A percentile compares a stretch with the other conserved stretches of the same genome.
These are phyloP conservation scores for Roridomyces roridus DNA, from an alignment of 768 basidiomycete genomes.

Conservation along the genomic window DNA sequence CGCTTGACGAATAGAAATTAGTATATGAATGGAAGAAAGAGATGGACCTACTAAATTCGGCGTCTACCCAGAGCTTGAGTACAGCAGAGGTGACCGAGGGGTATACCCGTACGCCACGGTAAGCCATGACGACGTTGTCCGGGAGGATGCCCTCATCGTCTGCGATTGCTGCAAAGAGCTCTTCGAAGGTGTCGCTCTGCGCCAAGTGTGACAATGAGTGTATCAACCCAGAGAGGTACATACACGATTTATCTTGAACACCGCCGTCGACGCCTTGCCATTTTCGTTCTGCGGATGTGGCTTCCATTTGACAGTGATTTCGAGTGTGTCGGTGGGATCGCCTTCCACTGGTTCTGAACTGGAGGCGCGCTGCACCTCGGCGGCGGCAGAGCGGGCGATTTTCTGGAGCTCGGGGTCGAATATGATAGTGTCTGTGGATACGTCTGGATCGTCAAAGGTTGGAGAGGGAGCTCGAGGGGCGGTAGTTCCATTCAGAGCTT, in stretches of 20 bases:
- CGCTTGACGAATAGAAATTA: slow-evolving; percentile 43
- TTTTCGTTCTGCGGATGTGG: slow-evolving; percentile 62
- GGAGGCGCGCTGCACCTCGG: slow-evolving; percentile 31
- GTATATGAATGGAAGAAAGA: slow-evolving; percentile 35
- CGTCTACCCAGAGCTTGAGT: slow-evolving; percentile 71
- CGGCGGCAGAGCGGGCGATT: slow-evolving; percentile 52
- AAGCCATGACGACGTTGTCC: slow-evolving; percentile 63
- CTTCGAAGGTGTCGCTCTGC: slow-evolving; percentile 70
- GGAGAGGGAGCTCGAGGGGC: slow-evolving; percentile 55
- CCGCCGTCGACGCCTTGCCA: slow-evolving; percentile 48
- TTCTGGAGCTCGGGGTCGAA: slow-evolving; percentile 68
- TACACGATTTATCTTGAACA: slow-evolving; percentile 67
- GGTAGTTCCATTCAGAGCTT: slow-evolving; percentile 45
- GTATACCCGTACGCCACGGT: slow-evolving; percentile 68
- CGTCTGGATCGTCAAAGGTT: slow-evolving; percentile 42
- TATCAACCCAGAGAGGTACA: slow-evolving; percentile 15
- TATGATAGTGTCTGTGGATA: slow-evolving; percentile 54
- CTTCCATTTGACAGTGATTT: slow-evolving; percentile 65
- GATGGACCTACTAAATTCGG: slow-evolving; percentile 60
- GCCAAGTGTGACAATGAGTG: not conserved
- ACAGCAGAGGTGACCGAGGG: slow-evolving; percentile 71
- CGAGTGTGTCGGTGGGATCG: slow-evolving; percentile 44
- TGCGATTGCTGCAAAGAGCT: slow-evolving; percentile 69
- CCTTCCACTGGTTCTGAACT: slow-evolving; percentile 30
- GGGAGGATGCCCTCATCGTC: slow-evolving; percentile 60